These are phyloP conservation scores for Apophysomyces elegans DNA, from an alignment of 371 early-diverging fungal genomes.

Conservation along the genomic window DNA sequence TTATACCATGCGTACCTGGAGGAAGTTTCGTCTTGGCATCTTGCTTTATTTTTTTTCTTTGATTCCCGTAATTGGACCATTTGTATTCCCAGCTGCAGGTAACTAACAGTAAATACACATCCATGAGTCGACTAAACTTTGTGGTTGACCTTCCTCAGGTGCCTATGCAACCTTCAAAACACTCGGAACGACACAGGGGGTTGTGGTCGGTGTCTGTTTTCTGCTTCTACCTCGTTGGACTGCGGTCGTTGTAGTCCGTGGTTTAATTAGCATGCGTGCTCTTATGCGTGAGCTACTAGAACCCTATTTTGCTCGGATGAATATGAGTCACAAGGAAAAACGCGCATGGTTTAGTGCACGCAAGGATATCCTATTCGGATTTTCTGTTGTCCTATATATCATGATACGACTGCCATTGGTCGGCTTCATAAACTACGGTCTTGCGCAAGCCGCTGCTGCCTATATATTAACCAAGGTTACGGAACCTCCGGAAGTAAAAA, in stretches of 20 bases:
- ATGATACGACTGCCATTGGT: constrained; percentile 51
- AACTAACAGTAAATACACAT: neutral
- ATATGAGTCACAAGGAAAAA: constrained; percentile 49
- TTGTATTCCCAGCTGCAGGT: constrained; percentile 61
- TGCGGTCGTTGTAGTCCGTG: constrained; percentile 47
- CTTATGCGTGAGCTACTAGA: constrained; percentile 63
- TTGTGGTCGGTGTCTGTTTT: constrained; percentile 46
- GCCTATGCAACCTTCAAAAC: constrained; percentile 40
- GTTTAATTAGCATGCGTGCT: constrained; percentile 58
- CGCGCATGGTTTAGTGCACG: constrained; percentile 60
- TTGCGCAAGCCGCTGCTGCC: constrained; percentile 59
- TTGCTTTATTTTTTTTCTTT: constrained; percentile 51
- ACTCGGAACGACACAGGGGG: constrained; percentile 41
- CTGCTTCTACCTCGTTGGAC: constrained; percentile 42
- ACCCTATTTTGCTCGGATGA: constrained; percentile 63
- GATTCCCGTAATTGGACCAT: constrained; percentile 53
- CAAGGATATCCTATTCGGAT: constrained; percentile 61
- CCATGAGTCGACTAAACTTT: neutral
- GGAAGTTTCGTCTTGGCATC: constrained; percentile 43
- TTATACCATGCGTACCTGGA: constrained; percentile 48
- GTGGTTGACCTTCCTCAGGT: constrained; percentile 18
- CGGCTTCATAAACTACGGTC: constrained; percentile 52
- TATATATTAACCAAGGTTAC: constrained; percentile 56
- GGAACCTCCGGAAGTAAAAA: constrained; percentile 33
- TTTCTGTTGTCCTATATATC: constrained; percentile 57